Evolutionary conservation across 441 rosid genomes (phyloP), one percentile per base, ranked within the genome.

Genomic region (Geranium incanum): DNA sequence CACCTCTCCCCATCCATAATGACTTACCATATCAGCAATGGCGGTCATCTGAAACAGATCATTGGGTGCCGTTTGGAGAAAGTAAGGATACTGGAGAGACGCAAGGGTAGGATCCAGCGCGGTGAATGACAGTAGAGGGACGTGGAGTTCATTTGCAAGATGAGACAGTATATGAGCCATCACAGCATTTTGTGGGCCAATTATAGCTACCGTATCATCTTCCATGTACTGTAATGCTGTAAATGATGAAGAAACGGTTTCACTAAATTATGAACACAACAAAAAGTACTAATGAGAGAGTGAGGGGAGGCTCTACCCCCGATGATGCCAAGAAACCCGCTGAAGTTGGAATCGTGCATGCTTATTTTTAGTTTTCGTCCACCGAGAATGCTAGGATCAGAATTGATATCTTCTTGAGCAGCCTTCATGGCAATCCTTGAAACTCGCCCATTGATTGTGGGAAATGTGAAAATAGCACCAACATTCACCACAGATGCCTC

Each of bases 1-100:
- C 28, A 88, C 95, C 68, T 94, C 95, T 80, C 90, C 89, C 99
- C 99, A 92, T 36, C 82, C 94, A 19, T 86, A 88, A 69, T 75
- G 71, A 13, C 79, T 78, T n/a, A 94, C 81, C 70, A 91, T 78
- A 28, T 88, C 89, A 23, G 95, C 95, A 36, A 91, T 76, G 52
- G 97, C 96, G 68, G 88, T 79, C 98, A 94, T 91, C 84, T 88
- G 97, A 74, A 72, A 90, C 33, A 86, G 79, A 80, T 94, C 97
- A 65, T 82, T 94, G 70, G 75, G 96, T 3, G 92, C 15, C 4
- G 98, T 88, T 81, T 88, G 85, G 18, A 91, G 79, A 74, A 91
- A 91, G 78, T 77, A 94, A n/a, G 96, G 96, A 80, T 81, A 90
- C 71, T 94, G 95, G 39, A 84, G 90, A 3, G 95, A 81, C 72